These are phyloP conservation scores for Cynanchum wilfordii DNA, from an alignment of 257 asterid species.

Conservation along the genomic window DNA sequence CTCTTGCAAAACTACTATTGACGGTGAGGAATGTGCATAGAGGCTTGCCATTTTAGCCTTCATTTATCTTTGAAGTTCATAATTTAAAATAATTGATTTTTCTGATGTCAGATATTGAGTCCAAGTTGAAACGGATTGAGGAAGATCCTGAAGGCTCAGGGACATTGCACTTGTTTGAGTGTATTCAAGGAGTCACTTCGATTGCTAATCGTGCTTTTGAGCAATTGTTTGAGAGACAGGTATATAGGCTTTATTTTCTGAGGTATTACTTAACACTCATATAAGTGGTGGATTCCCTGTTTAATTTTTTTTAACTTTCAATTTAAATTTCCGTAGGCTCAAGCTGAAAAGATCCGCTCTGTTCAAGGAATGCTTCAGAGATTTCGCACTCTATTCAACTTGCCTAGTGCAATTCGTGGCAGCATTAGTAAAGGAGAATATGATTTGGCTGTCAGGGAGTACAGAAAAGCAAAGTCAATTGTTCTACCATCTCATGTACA, in stretches of 20 bases:
- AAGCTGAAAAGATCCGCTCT: slow-evolving; percentile 95
- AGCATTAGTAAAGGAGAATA: slow-evolving; percentile 93
- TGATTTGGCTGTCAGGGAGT: slow-evolving; percentile 97
- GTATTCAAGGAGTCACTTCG: slow-evolving; percentile 82
- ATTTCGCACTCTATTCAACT: slow-evolving; percentile 89
- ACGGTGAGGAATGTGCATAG: slow-evolving; percentile 54
- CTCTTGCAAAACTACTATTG: slow-evolving; percentile 97
- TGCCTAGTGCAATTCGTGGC: slow-evolving; percentile 96
- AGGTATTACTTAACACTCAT: slow-evolving; percentile 11
- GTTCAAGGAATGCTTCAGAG: slow-evolving; percentile 99
- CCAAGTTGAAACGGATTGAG: slow-evolving; percentile 88
- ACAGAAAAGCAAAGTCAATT: slow-evolving; percentile 95
- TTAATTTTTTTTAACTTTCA: not conserved
- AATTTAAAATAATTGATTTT: slow-evolving; percentile 12
- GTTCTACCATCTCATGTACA: slow-evolving; percentile 98
- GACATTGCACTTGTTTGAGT: slow-evolving; percentile 62
- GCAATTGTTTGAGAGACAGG: slow-evolving; percentile 98
- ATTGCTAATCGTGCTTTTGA: slow-evolving; percentile 89
- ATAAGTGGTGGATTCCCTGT: slow-evolving; percentile 12
- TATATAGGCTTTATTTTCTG: slow-evolving; percentile 33
- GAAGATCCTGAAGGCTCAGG: slow-evolving; percentile 99
- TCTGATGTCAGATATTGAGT: slow-evolving; percentile 72
- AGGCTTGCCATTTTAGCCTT: slow-evolving; percentile 6
- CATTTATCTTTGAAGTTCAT: slow-evolving; percentile 2
- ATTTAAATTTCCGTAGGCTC: slow-evolving; percentile 54